Conservation (phyloP, 1,139 yeast genomes). For the Martiniozyma asiatica region DNA sequence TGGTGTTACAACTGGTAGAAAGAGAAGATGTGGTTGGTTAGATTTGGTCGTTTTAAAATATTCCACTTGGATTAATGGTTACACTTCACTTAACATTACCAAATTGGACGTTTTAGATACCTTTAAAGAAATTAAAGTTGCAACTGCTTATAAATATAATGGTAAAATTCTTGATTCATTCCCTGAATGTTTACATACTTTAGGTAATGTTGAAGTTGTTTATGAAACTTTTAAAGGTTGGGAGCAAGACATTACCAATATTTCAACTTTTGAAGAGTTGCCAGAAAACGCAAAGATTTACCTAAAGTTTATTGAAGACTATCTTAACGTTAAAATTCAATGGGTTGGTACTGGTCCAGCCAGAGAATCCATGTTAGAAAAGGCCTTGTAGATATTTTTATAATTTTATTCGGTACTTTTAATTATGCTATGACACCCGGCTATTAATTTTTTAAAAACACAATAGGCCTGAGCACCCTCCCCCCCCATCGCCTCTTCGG, state of each 20-base stretch:
- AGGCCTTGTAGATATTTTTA: too few relatives aligned
- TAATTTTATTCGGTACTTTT: too few relatives aligned
- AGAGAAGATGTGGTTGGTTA: conserved; percentile 99
- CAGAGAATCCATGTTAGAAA: conserved; percentile 76
- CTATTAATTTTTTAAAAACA: too few relatives aligned
- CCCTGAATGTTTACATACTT: conserved; percentile 81
- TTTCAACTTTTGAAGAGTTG: conserved; percentile 59
- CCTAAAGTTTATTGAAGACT: conserved; percentile 75
- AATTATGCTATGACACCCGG: too few relatives aligned
- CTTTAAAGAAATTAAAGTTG: conserved; percentile 79
- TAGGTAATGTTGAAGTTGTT: conserved; percentile 84
- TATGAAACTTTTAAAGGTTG: conserved; percentile 91
- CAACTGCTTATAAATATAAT: conserved; percentile 64
- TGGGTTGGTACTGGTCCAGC: conserved; percentile 99
- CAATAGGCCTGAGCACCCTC: too few relatives aligned
- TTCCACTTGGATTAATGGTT: conserved; percentile 85
- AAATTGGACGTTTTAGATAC: conserved; percentile 90
- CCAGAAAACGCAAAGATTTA: conserved; percentile 84
- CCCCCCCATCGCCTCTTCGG: too few relatives aligned
- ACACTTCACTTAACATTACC: conserved; percentile 87
- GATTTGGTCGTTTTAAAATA: conserved; percentile 91
- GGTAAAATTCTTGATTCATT: conserved; percentile 67
- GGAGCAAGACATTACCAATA: conserved; percentile 71
- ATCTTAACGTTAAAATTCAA: conserved; percentile 69
- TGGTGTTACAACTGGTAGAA: conserved; percentile 98